A percentile compares a stretch with the other conserved stretches of the same genome.
phyloP scores from a whole-genome alignment of 345 rosid species.

The Excoecaria cochinchinensis region DNA sequence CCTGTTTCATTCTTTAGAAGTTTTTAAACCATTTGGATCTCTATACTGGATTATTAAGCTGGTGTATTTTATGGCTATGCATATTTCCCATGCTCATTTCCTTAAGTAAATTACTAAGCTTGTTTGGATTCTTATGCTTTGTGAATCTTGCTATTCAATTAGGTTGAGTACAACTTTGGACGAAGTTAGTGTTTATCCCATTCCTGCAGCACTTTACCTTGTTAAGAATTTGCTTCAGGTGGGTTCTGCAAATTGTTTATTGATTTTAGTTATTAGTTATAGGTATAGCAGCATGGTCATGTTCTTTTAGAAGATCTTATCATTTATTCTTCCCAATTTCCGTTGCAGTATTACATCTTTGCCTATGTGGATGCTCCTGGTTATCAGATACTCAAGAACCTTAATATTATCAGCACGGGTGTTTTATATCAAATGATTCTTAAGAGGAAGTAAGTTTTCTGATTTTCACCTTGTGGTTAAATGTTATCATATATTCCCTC shows the following conservation, averaged over 20 bases:
- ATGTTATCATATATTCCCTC: not conserved
- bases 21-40: not conserved
- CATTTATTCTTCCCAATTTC: slow-evolving; percentile 17
- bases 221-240: slow-evolving; percentile 98
- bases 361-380: slow-evolving; percentile 98
- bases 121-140: not conserved
- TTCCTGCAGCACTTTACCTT: slow-evolving; percentile 91
- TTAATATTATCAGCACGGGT: slow-evolving; percentile 94
- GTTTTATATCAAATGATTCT: slow-evolving; percentile 85
- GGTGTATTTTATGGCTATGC: not conserved
- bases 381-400: slow-evolving; percentile 94
- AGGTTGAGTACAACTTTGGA: slow-evolving; percentile 87
- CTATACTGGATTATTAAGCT: not conserved
- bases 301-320: slow-evolving; percentile 17
- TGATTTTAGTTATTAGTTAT: not conserved
- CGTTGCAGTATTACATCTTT: slow-evolving; percentile 90
- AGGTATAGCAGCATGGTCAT: not conserved
- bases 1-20: not conserved
- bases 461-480: not conserved
- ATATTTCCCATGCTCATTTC: not conserved
- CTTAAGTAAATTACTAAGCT: not conserved
- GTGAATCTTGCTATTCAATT: slow-evolving; percentile 26
- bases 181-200: slow-evolving; percentile 87
- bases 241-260: slow-evolving; percentile 15
- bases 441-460: slow-evolving; percentile 71